Evolutionary conservation across 73 alveolate species (phyloP).

Genomic region (Paramecium octaurelia): DNA sequence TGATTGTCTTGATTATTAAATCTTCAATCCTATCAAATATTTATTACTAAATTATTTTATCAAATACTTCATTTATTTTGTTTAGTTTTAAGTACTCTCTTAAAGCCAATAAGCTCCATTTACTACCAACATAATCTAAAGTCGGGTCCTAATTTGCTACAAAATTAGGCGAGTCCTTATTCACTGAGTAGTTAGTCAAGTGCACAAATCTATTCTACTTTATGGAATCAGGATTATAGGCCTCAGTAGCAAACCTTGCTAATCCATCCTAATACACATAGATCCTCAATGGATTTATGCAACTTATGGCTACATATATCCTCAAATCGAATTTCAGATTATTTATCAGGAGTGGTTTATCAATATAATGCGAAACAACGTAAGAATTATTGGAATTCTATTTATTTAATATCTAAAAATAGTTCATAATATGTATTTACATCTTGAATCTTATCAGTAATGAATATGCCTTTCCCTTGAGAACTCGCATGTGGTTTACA

Average conservation of each 20-base stretch:
- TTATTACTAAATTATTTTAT: not conserved
- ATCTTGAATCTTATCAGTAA: conserved; percentile 69
- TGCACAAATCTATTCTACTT: conserved; percentile 81
- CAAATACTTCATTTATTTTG: conserved; percentile 22
- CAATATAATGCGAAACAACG: conserved; percentile 75
- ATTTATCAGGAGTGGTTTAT: conserved; percentile 88
- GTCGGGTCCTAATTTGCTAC: conserved; percentile 78
- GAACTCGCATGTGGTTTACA: conserved; percentile 84
- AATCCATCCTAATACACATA: conserved; percentile 91
- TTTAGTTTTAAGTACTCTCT: conserved; percentile 55
- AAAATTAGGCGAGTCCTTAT: conserved; percentile 84
- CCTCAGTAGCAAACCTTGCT: conserved; percentile 84
- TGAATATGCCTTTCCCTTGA: conserved; percentile 82
- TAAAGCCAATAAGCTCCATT: conserved; percentile 75
- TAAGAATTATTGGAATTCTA: conserved; percentile 59
- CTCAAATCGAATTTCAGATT: conserved; percentile 86
- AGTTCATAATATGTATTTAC: not conserved
- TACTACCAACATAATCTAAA: conserved; percentile 82
- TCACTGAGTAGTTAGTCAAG: conserved; percentile 89
- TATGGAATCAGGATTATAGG: conserved; percentile 53
- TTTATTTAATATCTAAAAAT: conserved; percentile 43
- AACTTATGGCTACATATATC: conserved; percentile 88
- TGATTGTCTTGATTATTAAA: conserved; percentile 82
- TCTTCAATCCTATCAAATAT: conserved; percentile 77
- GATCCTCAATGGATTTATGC: conserved; percentile 87